Percentiles rank a stretch among this genome's conserved stretches.
phyloP scores from a whole-genome alignment of 768 basidiomycete species.

The Phylloporus scabripes region DNA sequence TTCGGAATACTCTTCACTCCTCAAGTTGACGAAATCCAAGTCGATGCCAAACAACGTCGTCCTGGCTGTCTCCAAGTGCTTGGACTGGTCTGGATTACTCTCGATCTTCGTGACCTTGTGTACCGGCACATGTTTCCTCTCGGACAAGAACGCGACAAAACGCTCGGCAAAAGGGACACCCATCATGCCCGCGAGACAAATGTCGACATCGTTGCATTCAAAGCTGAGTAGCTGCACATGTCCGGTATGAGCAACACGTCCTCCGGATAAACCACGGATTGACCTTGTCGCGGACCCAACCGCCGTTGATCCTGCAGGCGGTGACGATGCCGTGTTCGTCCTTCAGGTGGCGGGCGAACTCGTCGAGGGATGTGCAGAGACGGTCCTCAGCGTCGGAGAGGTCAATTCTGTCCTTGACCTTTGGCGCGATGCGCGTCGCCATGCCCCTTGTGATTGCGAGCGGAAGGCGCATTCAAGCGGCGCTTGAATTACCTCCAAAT shows the following conservation, averaged over 20 bases:
- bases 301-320: constrained; percentile 89
- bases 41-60: constrained; percentile 75
- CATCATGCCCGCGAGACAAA: constrained; percentile 86
- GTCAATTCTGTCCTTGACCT: constrained; percentile 36
- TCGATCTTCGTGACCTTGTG: constrained; percentile 76
- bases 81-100: constrained; percentile 94
- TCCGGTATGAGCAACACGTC: constrained; percentile 10
- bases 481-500: constrained; percentile 15
- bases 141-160: constrained; percentile 53
- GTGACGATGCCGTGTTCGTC: constrained; percentile 48
- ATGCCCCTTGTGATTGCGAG: constrained; percentile 19
- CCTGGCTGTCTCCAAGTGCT: constrained; percentile 94
- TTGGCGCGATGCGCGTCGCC: constrained; percentile 30
- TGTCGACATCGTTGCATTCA: constrained; percentile 87
- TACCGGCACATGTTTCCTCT: constrained; percentile 27
- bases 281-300: constrained; percentile 99
- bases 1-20: constrained; percentile 87
- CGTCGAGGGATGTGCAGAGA: constrained; percentile 75
- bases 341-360: constrained; percentile 58
- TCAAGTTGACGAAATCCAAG: constrained; percentile 89
- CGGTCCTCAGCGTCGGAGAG: constrained; percentile 64
- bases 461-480: constrained; percentile 17
- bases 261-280: constrained; percentile 14
- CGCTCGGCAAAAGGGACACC: constrained; percentile 83
- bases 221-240: constrained; percentile 63